These are phyloP conservation scores for Cyclaneusma minus DNA, from an alignment of 2,329 filamentous ascomycete species.

Conservation along the genomic window DNA sequence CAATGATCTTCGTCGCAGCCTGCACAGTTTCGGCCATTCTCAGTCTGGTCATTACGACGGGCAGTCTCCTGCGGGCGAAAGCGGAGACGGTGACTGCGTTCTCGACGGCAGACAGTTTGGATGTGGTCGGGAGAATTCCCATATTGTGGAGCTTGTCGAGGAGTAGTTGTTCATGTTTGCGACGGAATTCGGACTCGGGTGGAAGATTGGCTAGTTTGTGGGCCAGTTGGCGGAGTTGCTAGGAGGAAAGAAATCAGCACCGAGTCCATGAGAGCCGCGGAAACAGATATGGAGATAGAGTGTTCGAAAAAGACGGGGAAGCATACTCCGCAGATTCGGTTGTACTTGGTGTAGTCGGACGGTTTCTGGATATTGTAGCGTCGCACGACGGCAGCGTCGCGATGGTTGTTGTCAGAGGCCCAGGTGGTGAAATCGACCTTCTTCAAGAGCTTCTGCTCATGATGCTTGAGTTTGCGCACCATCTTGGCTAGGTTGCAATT, in stretches of 20 bases:
- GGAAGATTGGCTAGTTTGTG: constrained; percentile 78
- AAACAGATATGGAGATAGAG: constrained; percentile 8
- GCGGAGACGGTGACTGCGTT: constrained; percentile 77
- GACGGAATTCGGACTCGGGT: constrained; percentile 58
- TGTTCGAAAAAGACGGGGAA: constrained; percentile 14
- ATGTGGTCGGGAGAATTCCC: constrained; percentile 59
- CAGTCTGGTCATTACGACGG: constrained; percentile 79
- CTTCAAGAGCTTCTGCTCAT: constrained; percentile 91
- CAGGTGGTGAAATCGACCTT: constrained; percentile 92
- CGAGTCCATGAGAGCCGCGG: neutral
- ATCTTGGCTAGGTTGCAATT: constrained; percentile 31
- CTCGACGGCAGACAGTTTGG: constrained; percentile 73
- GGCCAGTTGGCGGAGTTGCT: constrained; percentile 79
- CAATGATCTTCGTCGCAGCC: constrained; percentile 73
- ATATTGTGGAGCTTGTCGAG: constrained; percentile 89
- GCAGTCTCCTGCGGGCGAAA: constrained; percentile 69
- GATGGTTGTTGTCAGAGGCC: constrained; percentile 76
- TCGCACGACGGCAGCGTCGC: constrained; percentile 63
- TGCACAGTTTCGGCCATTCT: constrained; percentile 86
- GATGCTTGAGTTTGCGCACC: constrained; percentile 92
- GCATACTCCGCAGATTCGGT: constrained; percentile 49
- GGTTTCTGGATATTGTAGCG: constrained; percentile 87
- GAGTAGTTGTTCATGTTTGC: constrained; percentile 73
- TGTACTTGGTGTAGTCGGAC: constrained; percentile 63
- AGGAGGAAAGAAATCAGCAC: constrained; percentile 21